Evolutionary conservation across 1,139 yeast genomes (phyloP).

Genomic region (Lodderomyces beijingensis): DNA sequence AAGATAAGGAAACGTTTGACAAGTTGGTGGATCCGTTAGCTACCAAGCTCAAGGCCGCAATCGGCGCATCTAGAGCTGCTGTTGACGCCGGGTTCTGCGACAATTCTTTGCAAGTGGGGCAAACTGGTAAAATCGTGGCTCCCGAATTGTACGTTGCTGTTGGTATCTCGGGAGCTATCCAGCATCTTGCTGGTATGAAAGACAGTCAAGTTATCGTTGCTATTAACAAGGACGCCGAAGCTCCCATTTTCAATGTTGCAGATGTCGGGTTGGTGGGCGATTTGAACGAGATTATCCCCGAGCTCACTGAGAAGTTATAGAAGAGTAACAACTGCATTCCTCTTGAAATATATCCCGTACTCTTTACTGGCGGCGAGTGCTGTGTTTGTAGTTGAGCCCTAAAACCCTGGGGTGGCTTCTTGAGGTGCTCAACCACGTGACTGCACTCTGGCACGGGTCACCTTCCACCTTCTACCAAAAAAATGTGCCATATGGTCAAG

Average conservation of each 20-base stretch:
- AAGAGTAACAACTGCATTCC: too few relatives aligned
- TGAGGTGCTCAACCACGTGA: too few relatives aligned
- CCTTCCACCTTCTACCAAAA: too few relatives aligned
- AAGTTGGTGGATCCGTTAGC: constrained; percentile 79
- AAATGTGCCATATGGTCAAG: too few relatives aligned
- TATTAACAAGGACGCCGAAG: constrained; percentile 89
- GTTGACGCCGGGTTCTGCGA: constrained; percentile 96
- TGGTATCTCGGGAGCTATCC: constrained; percentile 96
- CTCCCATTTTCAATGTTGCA: constrained; percentile 89
- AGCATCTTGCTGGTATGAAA: constrained; percentile 98
- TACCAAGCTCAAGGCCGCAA: constrained; percentile 79
- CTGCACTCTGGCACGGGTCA: too few relatives aligned
- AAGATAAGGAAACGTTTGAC: constrained; percentile 85
- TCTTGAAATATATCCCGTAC: too few relatives aligned
- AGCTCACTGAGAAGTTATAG: constrained; percentile 71
- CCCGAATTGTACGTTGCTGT: constrained; percentile 92
- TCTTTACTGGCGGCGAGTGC: too few relatives aligned
- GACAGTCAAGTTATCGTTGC: constrained; percentile 93
- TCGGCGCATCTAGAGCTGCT: constrained; percentile 98
- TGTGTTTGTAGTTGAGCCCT: too few relatives aligned
- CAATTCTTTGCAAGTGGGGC: constrained; percentile 97
- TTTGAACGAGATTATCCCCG: constrained; percentile 79
- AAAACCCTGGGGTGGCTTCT: too few relatives aligned
- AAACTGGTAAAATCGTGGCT: constrained; percentile 96
- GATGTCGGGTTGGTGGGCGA: constrained; percentile 91